Base-by-base conservation (phyloP, 768 basidiomycete genomes). In the Boletellus sp. region DNA sequence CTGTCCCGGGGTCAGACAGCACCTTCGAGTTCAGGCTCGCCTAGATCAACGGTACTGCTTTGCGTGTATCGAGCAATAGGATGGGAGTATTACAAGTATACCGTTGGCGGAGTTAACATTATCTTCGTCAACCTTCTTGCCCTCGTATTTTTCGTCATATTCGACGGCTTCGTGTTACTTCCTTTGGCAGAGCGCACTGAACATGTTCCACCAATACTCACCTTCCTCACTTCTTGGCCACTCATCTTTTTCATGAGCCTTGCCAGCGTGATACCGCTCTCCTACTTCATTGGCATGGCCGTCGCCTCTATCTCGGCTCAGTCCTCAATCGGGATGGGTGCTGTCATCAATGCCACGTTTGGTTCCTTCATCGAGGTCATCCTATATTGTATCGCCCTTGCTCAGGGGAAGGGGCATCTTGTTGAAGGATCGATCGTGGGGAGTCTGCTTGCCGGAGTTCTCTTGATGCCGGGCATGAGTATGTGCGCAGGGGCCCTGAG, bases 251-350 rank as follows among this genome's bases (percentile, higher is more conserved):
- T 91, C 38, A 70, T 94, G 59, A 80, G 87, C 56, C 75, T 99
- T 39, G 80, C 88, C 23, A 91, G 90, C 57, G 92, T 99, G 62
- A 98, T 99, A 56, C 96, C 96, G 0, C 77, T 99, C 17, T 94
- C 90, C 8, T 99, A 99, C 75, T 99, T 99, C 73, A 98, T 99
- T 63, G 96, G 96, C 16, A 97, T 97, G 96, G 96, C 96, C 8
- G 96, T 99, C 52, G 96, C 96, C 3, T 94, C 90, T 38, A 98
- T 99, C 61, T 92, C 89, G n/a, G 96, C 96, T 0, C 96, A 98
- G 63, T 94, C 92, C 0, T 93, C 90, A 2, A 99, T 99, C 53
- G 96, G 96, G 6, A 96, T 98, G 93, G 96, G 96, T 55, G 96
- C 96, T 2, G 95, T 98, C 59, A 98, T 99, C 76, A 99, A 99